These are phyloP conservation scores for Hawksworthiomyces lignivorus DNA, from an alignment of 2,329 filamentous ascomycete species.

Conservation along the genomic window DNA sequence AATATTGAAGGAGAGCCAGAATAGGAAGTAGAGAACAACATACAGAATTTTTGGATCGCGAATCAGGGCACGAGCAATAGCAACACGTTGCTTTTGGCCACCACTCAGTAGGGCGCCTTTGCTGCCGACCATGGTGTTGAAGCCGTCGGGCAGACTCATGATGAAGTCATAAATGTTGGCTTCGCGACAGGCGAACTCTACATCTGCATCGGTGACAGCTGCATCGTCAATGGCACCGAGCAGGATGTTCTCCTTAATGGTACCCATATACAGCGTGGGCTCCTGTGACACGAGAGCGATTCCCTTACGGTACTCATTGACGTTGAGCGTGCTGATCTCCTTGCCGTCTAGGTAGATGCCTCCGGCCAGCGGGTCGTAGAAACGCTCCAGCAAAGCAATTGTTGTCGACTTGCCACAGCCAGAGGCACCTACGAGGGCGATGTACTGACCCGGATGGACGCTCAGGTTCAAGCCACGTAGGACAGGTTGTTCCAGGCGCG, in stretches of 20 bases:
- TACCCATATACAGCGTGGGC: constrained; percentile 89
- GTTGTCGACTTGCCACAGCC: constrained; percentile 94
- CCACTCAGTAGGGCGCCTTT: constrained; percentile 82
- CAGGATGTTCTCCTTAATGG: constrained; percentile 82
- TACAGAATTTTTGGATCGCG: constrained; percentile 78
- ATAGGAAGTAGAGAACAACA: background rate
- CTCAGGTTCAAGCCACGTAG: constrained; percentile 72
- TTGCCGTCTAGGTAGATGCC: constrained; percentile 74
- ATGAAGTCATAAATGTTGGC: constrained; percentile 94
- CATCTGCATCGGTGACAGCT: constrained; percentile 59
- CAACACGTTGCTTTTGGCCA: constrained; percentile 91
- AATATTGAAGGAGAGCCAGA: no score
- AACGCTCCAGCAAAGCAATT: constrained; percentile 84
- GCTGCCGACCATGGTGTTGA: constrained; percentile 76
- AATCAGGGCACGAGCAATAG: constrained; percentile 83
- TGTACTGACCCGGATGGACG: constrained; percentile 71
- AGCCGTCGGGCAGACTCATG: constrained; percentile 71
- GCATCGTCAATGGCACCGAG: constrained; percentile 60
- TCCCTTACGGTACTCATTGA: constrained; percentile 77
- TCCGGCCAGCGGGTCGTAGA: constrained; percentile 82
- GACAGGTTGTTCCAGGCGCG: constrained; percentile 83
- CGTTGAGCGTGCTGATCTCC: constrained; percentile 72
- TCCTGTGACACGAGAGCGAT: constrained; percentile 90
- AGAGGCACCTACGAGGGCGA: constrained; percentile 86
- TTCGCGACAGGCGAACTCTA: constrained; percentile 76